These are phyloP conservation scores for Umbelopsis ramanniana DNA, from an alignment of 192 early-diverging fungal genomes.

Conservation along the genomic window DNA sequence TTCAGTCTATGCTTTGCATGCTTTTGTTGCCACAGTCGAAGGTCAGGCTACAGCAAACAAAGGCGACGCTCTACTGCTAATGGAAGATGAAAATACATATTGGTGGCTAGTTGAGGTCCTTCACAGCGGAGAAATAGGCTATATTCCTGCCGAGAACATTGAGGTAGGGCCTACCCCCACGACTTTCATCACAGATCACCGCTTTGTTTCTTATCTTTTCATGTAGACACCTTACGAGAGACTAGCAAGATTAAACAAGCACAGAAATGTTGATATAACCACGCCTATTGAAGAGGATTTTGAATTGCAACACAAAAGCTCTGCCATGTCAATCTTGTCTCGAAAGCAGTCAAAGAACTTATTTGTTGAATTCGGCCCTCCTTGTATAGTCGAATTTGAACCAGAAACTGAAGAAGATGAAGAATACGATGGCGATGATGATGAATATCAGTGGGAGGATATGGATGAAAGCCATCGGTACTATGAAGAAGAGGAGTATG, in stretches of 20 bases:
- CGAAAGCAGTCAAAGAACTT: slow-evolving; percentile 37
- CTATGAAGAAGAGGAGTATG: slow-evolving; percentile 48
- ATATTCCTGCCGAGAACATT: slow-evolving; percentile 86
- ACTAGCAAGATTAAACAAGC: slow-evolving; percentile 75
- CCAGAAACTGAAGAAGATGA: slow-evolving; percentile 31
- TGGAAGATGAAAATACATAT: slow-evolving; percentile 83
- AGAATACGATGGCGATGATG: slow-evolving; percentile 34
- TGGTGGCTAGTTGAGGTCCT: slow-evolving; percentile 73
- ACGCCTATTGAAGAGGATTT: slow-evolving; percentile 30
- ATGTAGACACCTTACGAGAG: slow-evolving; percentile 74
- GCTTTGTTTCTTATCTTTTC: background rate
- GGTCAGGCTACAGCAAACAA: slow-evolving; percentile 77
- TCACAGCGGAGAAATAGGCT: slow-evolving; percentile 72
- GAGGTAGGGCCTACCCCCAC: slow-evolving; percentile 49
- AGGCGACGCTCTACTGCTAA: slow-evolving; percentile 69
- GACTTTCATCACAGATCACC: background rate
- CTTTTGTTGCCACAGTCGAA: slow-evolving; percentile 80
- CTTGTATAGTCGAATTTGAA: slow-evolving; percentile 41
- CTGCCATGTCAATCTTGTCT: slow-evolving; percentile 34
- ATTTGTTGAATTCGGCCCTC: slow-evolving; percentile 14
- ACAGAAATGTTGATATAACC: slow-evolving; percentile 63
- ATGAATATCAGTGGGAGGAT: slow-evolving; percentile 46
- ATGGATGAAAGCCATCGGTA: slow-evolving; percentile 35
- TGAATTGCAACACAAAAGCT: slow-evolving; percentile 29
- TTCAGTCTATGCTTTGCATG: slow-evolving; percentile 79